A percentile compares a stretch with the other conserved stretches of the same genome.
phyloP scores from a whole-genome alignment of 1,139 yeast species.

The Kluyveromyces marxianus region DNA sequence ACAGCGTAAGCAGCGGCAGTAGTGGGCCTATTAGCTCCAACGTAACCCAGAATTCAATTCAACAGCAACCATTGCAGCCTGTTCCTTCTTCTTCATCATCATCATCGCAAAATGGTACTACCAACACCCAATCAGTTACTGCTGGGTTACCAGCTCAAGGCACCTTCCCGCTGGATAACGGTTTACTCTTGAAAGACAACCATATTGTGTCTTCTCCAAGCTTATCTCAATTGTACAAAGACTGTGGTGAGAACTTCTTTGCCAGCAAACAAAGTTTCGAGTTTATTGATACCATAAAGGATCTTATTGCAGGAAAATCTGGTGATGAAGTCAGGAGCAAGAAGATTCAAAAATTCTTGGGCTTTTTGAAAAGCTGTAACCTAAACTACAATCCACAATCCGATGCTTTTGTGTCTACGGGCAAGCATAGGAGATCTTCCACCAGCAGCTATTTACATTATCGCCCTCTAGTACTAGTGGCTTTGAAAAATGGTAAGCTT shows the following conservation, averaged over 20 bases:
- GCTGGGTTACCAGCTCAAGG: constrained; percentile 8
- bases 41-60: neutral
- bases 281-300: constrained; percentile 24
- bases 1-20: constrained; percentile 5
- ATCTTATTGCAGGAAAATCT: constrained; percentile 10
- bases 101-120: constrained; percentile 1
- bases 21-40: neutral
- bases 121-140: constrained; percentile 2
- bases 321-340: constrained; percentile 4
- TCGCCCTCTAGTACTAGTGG: constrained; percentile 55
- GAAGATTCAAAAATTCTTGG: constrained; percentile 14
- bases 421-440: constrained; percentile 12
- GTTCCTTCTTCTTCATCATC: neutral
- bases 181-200: constrained; percentile 19
- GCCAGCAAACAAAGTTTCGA: constrained; percentile 21
- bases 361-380: constrained; percentile 21
- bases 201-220: constrained; percentile 22
- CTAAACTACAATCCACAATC: constrained; percentile 16
- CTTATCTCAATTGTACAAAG: constrained; percentile 20
- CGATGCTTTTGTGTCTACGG: constrained; percentile 10
- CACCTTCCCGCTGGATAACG: constrained; percentile 21
- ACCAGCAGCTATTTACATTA: constrained; percentile 25
- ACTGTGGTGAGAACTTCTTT: constrained; percentile 26
- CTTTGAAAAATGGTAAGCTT: constrained; percentile 78
- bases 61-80: neutral